Evolutionary conservation across 352 stramenopile genomes (phyloP), one percentile per base, ranked within the genome.

Genomic region (Pythium brassicae): DNA sequence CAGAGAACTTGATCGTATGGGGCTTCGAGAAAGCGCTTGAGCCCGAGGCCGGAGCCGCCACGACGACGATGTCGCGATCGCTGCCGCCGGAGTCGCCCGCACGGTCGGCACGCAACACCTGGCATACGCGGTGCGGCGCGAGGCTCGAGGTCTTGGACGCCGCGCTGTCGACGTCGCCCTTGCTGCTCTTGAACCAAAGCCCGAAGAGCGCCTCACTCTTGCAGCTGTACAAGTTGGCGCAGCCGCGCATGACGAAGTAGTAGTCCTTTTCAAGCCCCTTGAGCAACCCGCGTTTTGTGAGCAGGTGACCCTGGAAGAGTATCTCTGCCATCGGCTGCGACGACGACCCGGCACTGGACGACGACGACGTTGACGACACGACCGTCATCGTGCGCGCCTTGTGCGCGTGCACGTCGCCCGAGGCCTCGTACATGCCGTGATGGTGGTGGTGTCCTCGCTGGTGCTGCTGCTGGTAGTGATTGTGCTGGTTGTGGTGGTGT

Each of bases 121-220:
- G 71, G 27, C 71, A 76, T 37, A 85, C 67, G 14, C 64, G 45
- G 34, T 63, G 60, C 6, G 75, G 70, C 29, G 55, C 61, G 19
- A 72, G 58, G 40, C 64, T 54, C 47, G 61, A 68, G 11, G 54
- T 42, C 46, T 52, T 60, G 12, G 52, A 51, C 34, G 61, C 47
- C 26, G 53, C 51, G 49, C 76, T 45, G 42, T 57, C n/a, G 25
- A 57, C 61, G 4, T 71, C 67, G 35, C 35, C 35, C 14, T 42
- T 42, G 11, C 11, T 42, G 35, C 35, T 42, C 35, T 42, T 42
- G 50, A 74, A 51, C 78, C 78, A 89, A 19, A 78, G 53, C 20
- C 64, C 71, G 56, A 89, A 89, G 22, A 62, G 64, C 48, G 62
- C 68, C 58, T 89, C 72, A 52, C 85, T 72, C 61, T 76, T 76